Percentiles rank a stretch among this genome's conserved stretches.
These are phyloP conservation scores for Eimeria mitis DNA, from an alignment of 169 alveolate species.

Conservation along the genomic window DNA sequence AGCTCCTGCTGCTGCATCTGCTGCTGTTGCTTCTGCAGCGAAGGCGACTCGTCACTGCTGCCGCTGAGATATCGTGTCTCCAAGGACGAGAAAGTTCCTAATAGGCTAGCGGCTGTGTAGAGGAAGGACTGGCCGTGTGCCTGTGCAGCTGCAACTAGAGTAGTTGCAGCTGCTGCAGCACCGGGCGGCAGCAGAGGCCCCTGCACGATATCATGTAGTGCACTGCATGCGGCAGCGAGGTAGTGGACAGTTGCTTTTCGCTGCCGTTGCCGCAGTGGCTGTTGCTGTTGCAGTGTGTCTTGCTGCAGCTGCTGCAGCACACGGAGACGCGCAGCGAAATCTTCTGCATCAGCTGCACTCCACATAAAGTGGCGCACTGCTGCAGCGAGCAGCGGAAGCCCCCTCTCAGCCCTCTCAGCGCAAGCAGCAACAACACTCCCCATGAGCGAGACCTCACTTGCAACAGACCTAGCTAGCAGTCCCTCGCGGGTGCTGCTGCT, in stretches of 20 bases:
- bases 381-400: constrained; percentile 31
- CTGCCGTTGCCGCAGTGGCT: neutral
- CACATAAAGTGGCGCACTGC: constrained; percentile 51
- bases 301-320: constrained; percentile 43
- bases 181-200: constrained; percentile 15
- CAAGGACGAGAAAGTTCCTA: neutral
- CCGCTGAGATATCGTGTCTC: neutral
- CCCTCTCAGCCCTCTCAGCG: neutral
- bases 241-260: neutral
- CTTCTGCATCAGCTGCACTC: constrained; percentile 19
- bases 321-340: neutral
- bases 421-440: constrained; percentile 8
- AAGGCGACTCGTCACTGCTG: neutral
- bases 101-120: constrained; percentile 26
- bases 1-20: neutral
- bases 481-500: constrained; percentile 1
- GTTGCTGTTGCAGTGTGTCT: constrained; percentile 1
- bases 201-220: neutral
- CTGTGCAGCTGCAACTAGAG: neutral
- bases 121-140: constrained; percentile 3
- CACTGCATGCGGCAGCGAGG: constrained; percentile 55
- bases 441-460: constrained; percentile 24
- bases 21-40: constrained; percentile 28
- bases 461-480: neutral
- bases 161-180: constrained; percentile 52